Evolutionary conservation across 2,329 filamentous ascomycete species (phyloP), one percentile per base, ranked within the genome.

Genomic region (Pseudogymnoascus verrucosus): DNA sequence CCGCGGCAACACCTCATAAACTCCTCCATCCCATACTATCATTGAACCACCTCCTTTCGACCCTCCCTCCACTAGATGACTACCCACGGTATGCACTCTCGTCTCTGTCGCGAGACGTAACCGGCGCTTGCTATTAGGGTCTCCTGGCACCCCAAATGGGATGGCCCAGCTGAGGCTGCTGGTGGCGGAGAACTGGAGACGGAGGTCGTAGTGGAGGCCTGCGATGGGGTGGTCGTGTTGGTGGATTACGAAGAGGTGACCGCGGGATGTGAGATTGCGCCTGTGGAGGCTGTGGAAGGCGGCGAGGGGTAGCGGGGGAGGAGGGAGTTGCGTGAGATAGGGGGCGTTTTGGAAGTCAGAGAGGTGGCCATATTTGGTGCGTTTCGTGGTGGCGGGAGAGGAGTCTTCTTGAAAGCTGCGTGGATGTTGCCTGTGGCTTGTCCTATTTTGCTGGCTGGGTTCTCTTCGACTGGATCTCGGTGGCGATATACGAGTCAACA

Each of bases 171-270:
- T 57, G n/a, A 57, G 51, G 28, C 51, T 57, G 70, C 87, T 89
- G 0, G 82, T 81, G 64, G 80, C 78, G 31, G 88, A 90, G 71
- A 90, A 87, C 72, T 90, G 87, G 16, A 90, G 76, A 2, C 88
- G 79, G 19, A 90, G 78, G 72, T 90, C 88, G 76, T 90, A 89
- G 71, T 88, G 85, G 1, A 80, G 80, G 23, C 88, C 87, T 8
- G 88, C 86, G 47, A 89, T 73, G 1, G 88, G 88, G 71, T 90
- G 88, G 70, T 89, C 87, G 71, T 91, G 87, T 70, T 91, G 87
- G 72, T 90, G 87, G 39, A 90, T 80, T 61, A 90, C 83, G 70
- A 90, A 90, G 71, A 87, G 84, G 7, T 78, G 76, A 16, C 79
- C 79, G 16, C 28, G 51, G n/a, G 51, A 57, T 34, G 51, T 57